Evolutionary conservation across 352 stramenopile species (phyloP).

Genomic region (Globisporangium barbulae): DNA sequence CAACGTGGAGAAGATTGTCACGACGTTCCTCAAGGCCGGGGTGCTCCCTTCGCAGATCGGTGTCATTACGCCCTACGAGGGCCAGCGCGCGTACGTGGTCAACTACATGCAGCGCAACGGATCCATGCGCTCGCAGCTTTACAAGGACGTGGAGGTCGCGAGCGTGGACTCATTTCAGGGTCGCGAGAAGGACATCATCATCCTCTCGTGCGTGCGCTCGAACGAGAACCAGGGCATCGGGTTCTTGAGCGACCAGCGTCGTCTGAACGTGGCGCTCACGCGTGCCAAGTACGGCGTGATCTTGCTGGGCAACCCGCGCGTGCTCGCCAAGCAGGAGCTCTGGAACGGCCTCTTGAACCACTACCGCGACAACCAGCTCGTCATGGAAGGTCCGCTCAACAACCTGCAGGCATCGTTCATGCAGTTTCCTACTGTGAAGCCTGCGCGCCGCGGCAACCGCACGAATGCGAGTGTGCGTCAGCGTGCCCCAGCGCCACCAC

Average conservation of each 20-base stretch:
- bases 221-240: slow-evolving; percentile 99
- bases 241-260: slow-evolving; percentile 97
- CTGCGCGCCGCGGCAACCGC: slow-evolving; percentile 31
- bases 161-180: slow-evolving; percentile 99
- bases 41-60: slow-evolving; percentile 92
- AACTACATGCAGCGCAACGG: slow-evolving; percentile 97
- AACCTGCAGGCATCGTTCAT: slow-evolving; percentile 97
- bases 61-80: slow-evolving; percentile 98
- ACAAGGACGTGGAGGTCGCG: slow-evolving; percentile 98
- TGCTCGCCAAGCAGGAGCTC: slow-evolving; percentile 96
- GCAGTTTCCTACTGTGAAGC: slow-evolving; percentile 90
- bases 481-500: slow-evolving; percentile 53
- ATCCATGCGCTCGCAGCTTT: slow-evolving; percentile 91
- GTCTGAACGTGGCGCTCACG: slow-evolving; percentile 99
- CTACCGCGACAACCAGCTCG: slow-evolving; percentile 94
- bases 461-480: slow-evolving; percentile 37
- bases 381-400: slow-evolving; percentile 96
- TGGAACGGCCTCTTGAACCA: slow-evolving; percentile 97
- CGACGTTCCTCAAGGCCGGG: slow-evolving; percentile 93
- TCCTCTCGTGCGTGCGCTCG: slow-evolving; percentile 97
- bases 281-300: slow-evolving; percentile 98
- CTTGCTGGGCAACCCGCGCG: slow-evolving; percentile 96
- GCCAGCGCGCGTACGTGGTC: slow-evolving; percentile 98
- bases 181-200: slow-evolving; percentile 99
- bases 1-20: slow-evolving; percentile 98